phyloP scores from a whole-genome alignment of 441 rosid species.

The Syzygium syzygioides region DNA sequence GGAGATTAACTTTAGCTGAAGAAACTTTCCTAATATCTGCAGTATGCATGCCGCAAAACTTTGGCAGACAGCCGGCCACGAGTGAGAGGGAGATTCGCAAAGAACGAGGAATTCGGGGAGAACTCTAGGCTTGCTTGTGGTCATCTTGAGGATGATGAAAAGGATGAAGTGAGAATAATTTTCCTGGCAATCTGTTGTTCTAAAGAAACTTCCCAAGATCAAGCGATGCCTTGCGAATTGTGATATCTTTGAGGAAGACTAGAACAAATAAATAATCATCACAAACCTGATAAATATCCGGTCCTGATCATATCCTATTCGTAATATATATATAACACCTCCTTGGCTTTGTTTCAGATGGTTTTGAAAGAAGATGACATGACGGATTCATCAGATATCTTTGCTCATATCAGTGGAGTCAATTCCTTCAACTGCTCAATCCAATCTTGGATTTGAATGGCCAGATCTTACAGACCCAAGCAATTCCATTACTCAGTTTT shows the following conservation, averaged over 20 bases:
- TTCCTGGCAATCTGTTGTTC: background rate
- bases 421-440: background rate
- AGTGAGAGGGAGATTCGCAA: constrained; percentile 93
- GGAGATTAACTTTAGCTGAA: background rate
- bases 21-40: constrained; percentile 4
- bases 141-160: constrained; percentile 64
- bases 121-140: constrained; percentile 32
- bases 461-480: background rate
- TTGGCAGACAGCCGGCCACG: constrained; percentile 93
- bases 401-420: background rate
- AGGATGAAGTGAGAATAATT: constrained; percentile 27
- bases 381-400: background rate
- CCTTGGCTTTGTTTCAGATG: background rate
- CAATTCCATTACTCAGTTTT: background rate
- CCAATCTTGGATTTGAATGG: background rate
- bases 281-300: background rate
- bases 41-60: constrained; percentile 96
- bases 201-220: background rate
- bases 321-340: background rate
- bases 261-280: background rate
- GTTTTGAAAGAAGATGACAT: background rate
- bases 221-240: background rate
- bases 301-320: background rate
- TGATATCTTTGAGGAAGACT: background rate
- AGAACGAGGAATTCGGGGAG: constrained; percentile 76